These are phyloP conservation scores for Parmelia sp. DNA, from an alignment of 495 filamentous ascomycete genomes.

Conservation along the genomic window DNA sequence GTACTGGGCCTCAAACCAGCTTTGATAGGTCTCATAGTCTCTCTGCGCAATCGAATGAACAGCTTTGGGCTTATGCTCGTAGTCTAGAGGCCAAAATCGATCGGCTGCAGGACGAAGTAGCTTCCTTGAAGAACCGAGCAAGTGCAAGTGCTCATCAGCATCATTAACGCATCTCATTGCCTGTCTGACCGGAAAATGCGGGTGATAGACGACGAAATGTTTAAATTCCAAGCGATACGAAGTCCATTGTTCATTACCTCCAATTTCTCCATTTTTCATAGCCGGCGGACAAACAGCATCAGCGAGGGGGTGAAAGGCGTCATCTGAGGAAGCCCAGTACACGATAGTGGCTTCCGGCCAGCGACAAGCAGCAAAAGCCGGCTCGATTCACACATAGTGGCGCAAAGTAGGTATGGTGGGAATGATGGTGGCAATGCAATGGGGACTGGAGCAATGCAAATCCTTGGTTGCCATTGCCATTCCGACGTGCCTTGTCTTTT, in stretches of 20 bases:
- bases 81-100: slow-evolving; percentile 26
- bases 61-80: slow-evolving; percentile 43
- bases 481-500: neutral
- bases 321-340: slow-evolving; percentile 22
- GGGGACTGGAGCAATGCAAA: slow-evolving; percentile 1
- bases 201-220: neutral
- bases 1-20: slow-evolving; percentile 25
- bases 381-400: slow-evolving; percentile 16
- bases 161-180: neutral
- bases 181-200: neutral
- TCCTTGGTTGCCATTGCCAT: slow-evolving; percentile 1
- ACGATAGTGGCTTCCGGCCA: slow-evolving; percentile 25
- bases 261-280: slow-evolving; percentile 9
- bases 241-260: neutral
- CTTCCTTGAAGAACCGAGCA: slow-evolving; percentile 22
- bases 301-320: slow-evolving; percentile 21
- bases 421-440: slow-evolving; percentile 6
- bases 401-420: slow-evolving; percentile 11
- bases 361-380: slow-evolving; percentile 8
- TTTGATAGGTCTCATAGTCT: slow-evolving; percentile 20
- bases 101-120: slow-evolving; percentile 26
- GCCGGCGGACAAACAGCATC: slow-evolving; percentile 13
- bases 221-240: neutral
- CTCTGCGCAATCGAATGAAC: slow-evolving; percentile 34
- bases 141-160: slow-evolving; percentile 6